Evolutionary conservation across 2,329 filamentous ascomycete species (phyloP).

Genomic region (Fusarium sp.): DNA sequence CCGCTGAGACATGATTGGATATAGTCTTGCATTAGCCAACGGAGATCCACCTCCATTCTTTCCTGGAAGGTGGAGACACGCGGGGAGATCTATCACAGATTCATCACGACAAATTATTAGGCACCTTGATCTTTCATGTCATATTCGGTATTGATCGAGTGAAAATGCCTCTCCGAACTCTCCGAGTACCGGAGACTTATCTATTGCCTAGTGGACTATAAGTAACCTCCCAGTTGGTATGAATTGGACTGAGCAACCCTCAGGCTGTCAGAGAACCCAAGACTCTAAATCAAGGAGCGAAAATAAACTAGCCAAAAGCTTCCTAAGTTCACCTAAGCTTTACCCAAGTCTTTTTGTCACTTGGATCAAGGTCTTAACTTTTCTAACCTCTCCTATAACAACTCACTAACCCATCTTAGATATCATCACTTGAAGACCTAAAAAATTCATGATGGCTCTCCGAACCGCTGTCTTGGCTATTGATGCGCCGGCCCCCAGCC

Average conservation of each 20-base stretch:
- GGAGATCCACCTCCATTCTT: constrained; percentile 4
- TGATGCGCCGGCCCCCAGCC: not conserved
- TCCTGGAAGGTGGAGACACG: not conserved
- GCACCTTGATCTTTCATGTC: not conserved
- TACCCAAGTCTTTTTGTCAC: too few relatives aligned
- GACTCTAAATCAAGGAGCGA: too few relatives aligned
- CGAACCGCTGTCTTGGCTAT: not conserved
- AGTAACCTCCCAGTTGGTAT: not conserved
- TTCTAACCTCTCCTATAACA: too few relatives aligned
- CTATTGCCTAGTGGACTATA: not conserved
- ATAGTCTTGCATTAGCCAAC: not conserved
- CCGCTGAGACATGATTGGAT: not conserved
- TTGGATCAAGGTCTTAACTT: too few relatives aligned
- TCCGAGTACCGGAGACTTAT: not conserved
- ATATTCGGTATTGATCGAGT: not conserved
- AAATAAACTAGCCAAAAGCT: too few relatives aligned
- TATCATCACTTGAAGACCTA: not conserved
- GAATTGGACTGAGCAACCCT: not conserved
- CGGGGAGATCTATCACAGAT: not conserved
- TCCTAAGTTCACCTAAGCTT: too few relatives aligned
- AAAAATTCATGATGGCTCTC: not conserved
- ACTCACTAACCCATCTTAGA: not conserved
- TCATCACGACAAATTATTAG: not conserved
- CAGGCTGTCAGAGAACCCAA: too few relatives aligned
- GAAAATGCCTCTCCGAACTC: not conserved